These are phyloP conservation scores for Hypholoma sublateritium DNA, from an alignment of 768 basidiomycete species.

Conservation along the genomic window DNA sequence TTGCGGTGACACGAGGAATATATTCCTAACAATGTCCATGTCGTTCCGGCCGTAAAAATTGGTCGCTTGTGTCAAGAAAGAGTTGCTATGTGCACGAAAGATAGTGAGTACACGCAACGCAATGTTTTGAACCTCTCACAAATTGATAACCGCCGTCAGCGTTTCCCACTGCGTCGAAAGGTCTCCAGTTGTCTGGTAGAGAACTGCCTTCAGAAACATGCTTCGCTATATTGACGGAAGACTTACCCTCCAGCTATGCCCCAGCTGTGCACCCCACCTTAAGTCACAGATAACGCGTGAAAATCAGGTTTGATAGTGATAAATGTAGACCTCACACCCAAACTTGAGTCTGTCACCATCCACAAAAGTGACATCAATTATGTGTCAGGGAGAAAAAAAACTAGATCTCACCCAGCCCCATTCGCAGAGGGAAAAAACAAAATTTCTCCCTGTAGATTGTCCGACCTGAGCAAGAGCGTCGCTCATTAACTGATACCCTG, in stretches of 20 bases:
- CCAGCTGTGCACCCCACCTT: constrained; percentile 55
- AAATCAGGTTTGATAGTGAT: too few relatives aligned
- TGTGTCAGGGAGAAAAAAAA: neutral
- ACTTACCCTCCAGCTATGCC: constrained; percentile 67
- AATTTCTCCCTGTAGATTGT: constrained; percentile 42
- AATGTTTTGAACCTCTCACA: constrained; percentile 27
- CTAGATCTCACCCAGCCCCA: constrained; percentile 56
- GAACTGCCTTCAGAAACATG: neutral
- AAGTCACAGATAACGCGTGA: neutral
- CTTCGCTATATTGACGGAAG: neutral
- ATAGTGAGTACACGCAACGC: too few relatives aligned
- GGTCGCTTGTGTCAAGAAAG: constrained; percentile 62
- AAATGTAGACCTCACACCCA: constrained; percentile 10
- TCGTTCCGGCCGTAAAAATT: constrained; percentile 71
- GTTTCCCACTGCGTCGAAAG: constrained; percentile 45
- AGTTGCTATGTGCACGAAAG: constrained; percentile 42
- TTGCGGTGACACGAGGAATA: neutral
- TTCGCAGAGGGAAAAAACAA: constrained; percentile 61
- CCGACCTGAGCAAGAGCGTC: constrained; percentile 54
- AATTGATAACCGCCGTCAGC: constrained; percentile 57
- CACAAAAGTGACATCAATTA: neutral
- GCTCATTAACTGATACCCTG: constrained; percentile 63
- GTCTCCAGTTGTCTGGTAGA: constrained; percentile 38
- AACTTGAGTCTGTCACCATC: constrained; percentile 14
- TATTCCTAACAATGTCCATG: constrained; percentile 55